These are phyloP conservation scores for Cystobasidiopsis lactophilus DNA, from an alignment of 768 basidiomycete species.

Conservation along the genomic window DNA sequence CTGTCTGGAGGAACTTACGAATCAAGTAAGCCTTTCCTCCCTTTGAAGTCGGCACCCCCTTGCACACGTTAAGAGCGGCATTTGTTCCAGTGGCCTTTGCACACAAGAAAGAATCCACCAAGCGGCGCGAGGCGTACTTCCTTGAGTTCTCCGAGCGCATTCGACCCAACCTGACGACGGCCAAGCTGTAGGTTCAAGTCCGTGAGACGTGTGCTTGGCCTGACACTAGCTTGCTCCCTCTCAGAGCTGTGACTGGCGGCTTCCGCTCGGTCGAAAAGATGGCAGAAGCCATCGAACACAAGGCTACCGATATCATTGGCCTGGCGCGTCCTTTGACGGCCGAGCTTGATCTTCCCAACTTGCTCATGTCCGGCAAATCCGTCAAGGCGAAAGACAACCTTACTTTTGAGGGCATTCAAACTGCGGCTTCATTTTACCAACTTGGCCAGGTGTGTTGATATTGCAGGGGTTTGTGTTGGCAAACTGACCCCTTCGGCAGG, in stretches of 20 bases:
- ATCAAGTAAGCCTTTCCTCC: too few relatives aligned
- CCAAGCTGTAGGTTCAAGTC: constrained; percentile 18
- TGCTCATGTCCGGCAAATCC: constrained; percentile 19
- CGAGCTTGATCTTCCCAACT: constrained; percentile 20
- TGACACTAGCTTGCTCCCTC: too few relatives aligned
- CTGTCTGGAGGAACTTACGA: constrained; percentile 28
- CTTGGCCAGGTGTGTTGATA: constrained; percentile 7
- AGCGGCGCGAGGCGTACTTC: constrained; percentile 10
- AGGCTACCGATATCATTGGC: constrained; percentile 17
- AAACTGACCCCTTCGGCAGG: too few relatives aligned
- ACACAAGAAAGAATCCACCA: constrained; percentile 22
- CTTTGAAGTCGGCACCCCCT: too few relatives aligned
- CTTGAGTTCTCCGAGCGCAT: constrained; percentile 18
- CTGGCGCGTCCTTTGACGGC: constrained; percentile 22
- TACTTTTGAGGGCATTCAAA: constrained; percentile 1
- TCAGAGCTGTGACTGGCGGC: constrained; percentile 25
- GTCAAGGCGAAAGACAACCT: constrained; percentile 17
- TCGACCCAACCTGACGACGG: constrained; percentile 18
- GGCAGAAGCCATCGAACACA: constrained; percentile 16
- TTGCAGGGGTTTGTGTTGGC: constrained; percentile 4
- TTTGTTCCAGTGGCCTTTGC: constrained; percentile 15
- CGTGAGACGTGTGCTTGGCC: too few relatives aligned
- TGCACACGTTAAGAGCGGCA: too few relatives aligned
- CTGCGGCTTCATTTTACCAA: constrained; percentile 4
- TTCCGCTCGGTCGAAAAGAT: constrained; percentile 21